phyloP scores from a whole-genome alignment of 345 rosid species.

The Syzygium grande region DNA sequence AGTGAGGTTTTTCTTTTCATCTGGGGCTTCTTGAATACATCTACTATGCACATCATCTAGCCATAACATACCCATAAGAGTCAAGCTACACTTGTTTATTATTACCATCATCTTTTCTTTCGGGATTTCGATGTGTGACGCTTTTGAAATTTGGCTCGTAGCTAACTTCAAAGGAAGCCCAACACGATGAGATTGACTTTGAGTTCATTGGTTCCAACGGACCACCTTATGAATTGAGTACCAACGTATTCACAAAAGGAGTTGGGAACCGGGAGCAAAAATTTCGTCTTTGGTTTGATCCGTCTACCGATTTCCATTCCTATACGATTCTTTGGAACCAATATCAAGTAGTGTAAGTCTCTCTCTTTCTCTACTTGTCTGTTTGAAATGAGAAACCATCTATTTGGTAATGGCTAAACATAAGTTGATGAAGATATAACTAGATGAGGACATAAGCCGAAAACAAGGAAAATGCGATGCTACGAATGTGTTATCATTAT shows the following conservation, averaged over 20 bases:
- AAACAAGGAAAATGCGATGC: background rate
- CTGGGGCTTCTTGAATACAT: background rate
- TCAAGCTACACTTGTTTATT: background rate
- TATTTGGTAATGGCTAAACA: background rate
- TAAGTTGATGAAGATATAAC: background rate
- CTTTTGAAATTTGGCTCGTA: background rate
- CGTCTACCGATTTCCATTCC: constrained; percentile 8
- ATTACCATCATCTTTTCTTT: background rate
- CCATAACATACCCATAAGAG: background rate
- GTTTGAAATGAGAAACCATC: background rate
- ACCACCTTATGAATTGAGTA: background rate
- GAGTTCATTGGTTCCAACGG: constrained; percentile 12
- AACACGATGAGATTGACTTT: constrained; percentile 8
- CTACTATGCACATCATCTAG: background rate
- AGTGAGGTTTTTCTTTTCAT: background rate
- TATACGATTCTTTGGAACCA: constrained; percentile 8
- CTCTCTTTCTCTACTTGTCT: background rate
- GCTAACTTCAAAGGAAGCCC: background rate
- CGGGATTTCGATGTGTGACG: background rate
- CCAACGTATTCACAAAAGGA: constrained; percentile 3
- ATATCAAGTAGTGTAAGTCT: constrained; percentile 1
- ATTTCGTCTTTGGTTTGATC: constrained; percentile 13
- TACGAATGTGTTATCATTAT: too few relatives aligned
- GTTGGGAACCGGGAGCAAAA: constrained; percentile 5
- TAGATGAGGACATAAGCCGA: background rate